Evolutionary conservation across 768 basidiomycete genomes (phyloP), one percentile per base, ranked within the genome.

Genomic region (Bullera alba): DNA sequence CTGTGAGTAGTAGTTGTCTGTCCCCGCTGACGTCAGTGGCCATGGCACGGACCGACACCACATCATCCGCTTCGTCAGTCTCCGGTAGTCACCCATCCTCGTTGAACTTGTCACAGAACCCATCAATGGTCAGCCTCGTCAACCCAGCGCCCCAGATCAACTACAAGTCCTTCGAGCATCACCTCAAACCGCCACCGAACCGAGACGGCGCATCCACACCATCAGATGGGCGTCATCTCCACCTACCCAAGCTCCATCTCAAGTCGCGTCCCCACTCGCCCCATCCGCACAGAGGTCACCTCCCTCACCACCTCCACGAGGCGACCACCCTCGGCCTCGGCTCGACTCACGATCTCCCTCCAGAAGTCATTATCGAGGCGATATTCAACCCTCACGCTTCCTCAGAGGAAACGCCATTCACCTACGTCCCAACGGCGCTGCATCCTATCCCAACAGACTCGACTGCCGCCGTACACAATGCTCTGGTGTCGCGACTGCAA

Each of bases 291-390:
- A 37, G 41, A 5, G 48, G 47, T 35, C 54, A 54, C 42, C 54
- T 52, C 27, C 53, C 50, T 34, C 45, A 42, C n/a, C 58, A 58
- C 45, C 22, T 52, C 38, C 23, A 25, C 16, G 26, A 25, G 5
- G 35, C 16, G 19, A 32, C 38, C 41, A n/a, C 12, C 19, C 1
- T 48, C 36, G 29, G 25, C 27, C 44, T 3, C 21, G 17, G 4
- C 19, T 22, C 26, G n/a, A 42, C n/a, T 43, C 37, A 56, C 37
- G 59, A 61, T 26, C 38, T 62, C 8, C 46, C 60, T 2, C 51
- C 65, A 16, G 60, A 64, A 14, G 46, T 51, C 8, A 54, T 64
- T 23, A 67, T 67, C 35, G 62, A 67, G 48, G 60, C 60, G 10
- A 54, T 67, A 17, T 67, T 64, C 47, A 64, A 67, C 42, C 62